Evolutionary conservation across 2,329 filamentous ascomycete genomes (phyloP).

Genomic region (Epichloe typhina): DNA sequence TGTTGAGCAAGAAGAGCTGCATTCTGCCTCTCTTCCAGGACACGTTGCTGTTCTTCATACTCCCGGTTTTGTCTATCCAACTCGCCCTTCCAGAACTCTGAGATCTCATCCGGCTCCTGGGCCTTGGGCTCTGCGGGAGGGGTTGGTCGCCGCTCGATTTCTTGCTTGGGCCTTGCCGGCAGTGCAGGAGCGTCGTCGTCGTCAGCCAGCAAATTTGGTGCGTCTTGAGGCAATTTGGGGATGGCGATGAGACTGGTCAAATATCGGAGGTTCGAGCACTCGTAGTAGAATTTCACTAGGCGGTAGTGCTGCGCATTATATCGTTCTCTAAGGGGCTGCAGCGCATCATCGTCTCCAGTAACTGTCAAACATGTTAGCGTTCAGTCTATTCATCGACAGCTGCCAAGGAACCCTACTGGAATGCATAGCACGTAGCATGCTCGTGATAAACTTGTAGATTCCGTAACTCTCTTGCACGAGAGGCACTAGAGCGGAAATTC

Average conservation of each 20-base stretch:
- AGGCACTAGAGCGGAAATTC: conserved; percentile 85
- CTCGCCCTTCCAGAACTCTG: conserved; percentile 95
- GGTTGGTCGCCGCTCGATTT: conserved; percentile 53
- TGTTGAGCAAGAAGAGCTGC: conserved; percentile 71
- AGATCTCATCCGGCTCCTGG: conserved; percentile 85
- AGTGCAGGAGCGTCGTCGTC: conserved; percentile 75
- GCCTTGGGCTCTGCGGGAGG: conserved; percentile 54
- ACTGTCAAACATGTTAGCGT: conserved; percentile 33
- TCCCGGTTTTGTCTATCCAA: conserved; percentile 83
- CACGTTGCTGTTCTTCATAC: conserved; percentile 86
- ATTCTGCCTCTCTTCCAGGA: conserved; percentile 77
- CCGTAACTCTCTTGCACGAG: conserved; percentile 96
- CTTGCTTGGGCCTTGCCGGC: conserved; percentile 67
- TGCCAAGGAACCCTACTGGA: conserved; percentile 47
- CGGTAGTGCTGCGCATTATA: conserved; percentile 97
- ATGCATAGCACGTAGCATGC: conserved; percentile 98
- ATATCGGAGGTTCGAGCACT: conserved; percentile 95
- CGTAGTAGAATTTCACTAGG: conserved; percentile 95
- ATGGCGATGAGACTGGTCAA: conserved; percentile 93
- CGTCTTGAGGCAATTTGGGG: conserved; percentile 87
- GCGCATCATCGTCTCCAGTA: conserved; percentile 83
- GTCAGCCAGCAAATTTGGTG: conserved; percentile 76
- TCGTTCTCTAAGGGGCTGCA: conserved; percentile 73
- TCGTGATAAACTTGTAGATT: conserved; percentile 99
- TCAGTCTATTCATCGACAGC: background rate